Evolutionary conservation across 306 rosid genomes (phyloP), one percentile per base, ranked within the genome.

Genomic region (Cercis canadensis): DNA sequence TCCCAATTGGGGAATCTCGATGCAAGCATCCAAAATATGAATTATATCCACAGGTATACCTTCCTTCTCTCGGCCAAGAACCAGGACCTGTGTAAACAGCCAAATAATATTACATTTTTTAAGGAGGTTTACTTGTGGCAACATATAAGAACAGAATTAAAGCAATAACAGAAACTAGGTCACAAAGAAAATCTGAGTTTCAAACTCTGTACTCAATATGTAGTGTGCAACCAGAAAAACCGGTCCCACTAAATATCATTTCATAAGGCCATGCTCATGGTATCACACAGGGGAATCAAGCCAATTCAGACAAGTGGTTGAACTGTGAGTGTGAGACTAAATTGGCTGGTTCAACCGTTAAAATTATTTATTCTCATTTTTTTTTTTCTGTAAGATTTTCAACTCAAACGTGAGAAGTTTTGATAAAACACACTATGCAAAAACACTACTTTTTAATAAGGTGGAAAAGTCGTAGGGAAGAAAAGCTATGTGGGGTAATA

Each of bases 61-160:
- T 76, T 94, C 97, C 77, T 90, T 90, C 84, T 90, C 98, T 24
- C 96, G 92, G 44, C 98, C 98, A 6, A 94, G 97, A 64, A 89
- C 91, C 24, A 94, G 86, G 70, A 94, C 96, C 98, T 94, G 76
- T 60, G 68, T 34, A 82, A 81, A 70, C 65, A 70, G 45, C 41
- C 63, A 57, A 49, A 69, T 51, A 56, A 70, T 4, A 56, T 60
- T n/a, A 65, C n/a, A 43, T 24, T 24, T 18, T 59, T 14, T 5
- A 14, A 36, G 19, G 10, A 16, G 15, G 18, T 3, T 3, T 24
- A 24, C 29, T 24, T 24, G 29, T 24, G n/a, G n/a, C n/a, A n/a
- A 55, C 32, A 62, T 45, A 34, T 37, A 12, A 53, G n/a, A 12
- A 46, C 43, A 12, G 50, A 65, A 50, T 40, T 57, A 8, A 62